Evolutionary conservation across 805 yeast species (phyloP).

Genomic region (Pichia insulana): DNA sequence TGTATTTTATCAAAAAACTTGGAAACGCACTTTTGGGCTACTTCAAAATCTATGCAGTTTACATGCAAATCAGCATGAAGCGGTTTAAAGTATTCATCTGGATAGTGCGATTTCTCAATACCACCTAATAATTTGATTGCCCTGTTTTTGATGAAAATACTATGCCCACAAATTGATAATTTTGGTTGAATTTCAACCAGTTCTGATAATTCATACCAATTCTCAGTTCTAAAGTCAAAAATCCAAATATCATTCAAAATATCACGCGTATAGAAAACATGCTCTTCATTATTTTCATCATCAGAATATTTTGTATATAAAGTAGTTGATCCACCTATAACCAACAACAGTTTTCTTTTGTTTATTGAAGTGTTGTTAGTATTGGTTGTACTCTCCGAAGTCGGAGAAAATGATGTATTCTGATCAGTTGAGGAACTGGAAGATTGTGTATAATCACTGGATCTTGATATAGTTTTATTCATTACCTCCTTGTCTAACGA

Average conservation of each 20-base stretch:
- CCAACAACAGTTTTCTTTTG: slow-evolving; percentile 18
- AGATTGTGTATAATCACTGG: background rate
- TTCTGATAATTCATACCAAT: slow-evolving; percentile 29
- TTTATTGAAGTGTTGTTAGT: slow-evolving; percentile 6
- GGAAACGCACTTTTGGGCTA: background rate
- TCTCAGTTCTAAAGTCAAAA: slow-evolving; percentile 36
- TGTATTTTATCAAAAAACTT: slow-evolving; percentile 1
- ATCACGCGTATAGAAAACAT: slow-evolving; percentile 15
- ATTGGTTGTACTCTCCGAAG: slow-evolving; percentile 4
- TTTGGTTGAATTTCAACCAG: slow-evolving; percentile 6
- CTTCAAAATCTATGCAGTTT: slow-evolving; percentile 1
- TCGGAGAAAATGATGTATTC: slow-evolving; percentile 1
- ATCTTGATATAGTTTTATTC: background rate
- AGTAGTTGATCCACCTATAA: slow-evolving; percentile 28
- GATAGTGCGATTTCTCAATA: slow-evolving; percentile 12
- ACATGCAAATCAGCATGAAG: background rate
- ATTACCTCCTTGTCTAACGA: background rate
- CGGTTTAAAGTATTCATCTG: background rate
- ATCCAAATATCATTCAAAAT: slow-evolving; percentile 44
- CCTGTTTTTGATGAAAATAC: slow-evolving; percentile 11
- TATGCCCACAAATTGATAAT: slow-evolving; percentile 23
- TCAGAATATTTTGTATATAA: slow-evolving; percentile 18
- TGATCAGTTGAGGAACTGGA: background rate
- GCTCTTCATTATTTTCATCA: slow-evolving; percentile 12
- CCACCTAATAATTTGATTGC: slow-evolving; percentile 22